Base-by-base conservation (phyloP, 192 early-diverging fungal species). In the Podila verticillata region DNA sequence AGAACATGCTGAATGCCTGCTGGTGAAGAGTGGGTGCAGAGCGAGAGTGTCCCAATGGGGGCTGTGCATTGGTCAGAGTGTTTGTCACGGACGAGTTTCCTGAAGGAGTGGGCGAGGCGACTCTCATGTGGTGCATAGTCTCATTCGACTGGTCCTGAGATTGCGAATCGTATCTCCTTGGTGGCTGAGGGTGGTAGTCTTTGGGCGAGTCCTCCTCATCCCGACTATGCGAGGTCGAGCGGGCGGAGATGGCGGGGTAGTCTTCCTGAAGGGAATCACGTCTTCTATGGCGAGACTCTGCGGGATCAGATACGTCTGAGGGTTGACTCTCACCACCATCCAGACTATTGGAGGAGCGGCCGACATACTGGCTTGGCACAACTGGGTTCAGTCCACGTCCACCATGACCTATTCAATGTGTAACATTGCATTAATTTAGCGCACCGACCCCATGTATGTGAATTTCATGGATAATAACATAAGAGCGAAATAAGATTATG, bases 81-180 rank as follows among this genome's bases (percentile, higher is more conserved):
- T 64, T 80, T 36, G 65, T 68, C 28, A 79, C 36, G 5, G 75
- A 79, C 3, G 77, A 80, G 48, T 72, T 80, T 20, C 77, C 77
- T 39, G 77, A 80, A 8, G 77, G 77, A 9, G 70, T 80, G 10
- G 77, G 77, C 2, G 77, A 79, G 49, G 48, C 51, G 13, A 67
- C 58, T 31, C 58, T 28, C 28, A 26, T 60, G 30, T 60, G 66
- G 4, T 65, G 75, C 28, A 32, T 12, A 3, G 56, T 70, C 4
- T 31, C 34, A 24, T 29, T 72, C 26, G 51, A 48, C 17, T 58
- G 39, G 17, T 80, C 77, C 2, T 44, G 24, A 4, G 69, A 60
- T 34, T 80, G 77, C 1, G 77, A 80, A 56, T 80, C 77, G n/a
- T 68, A 72, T 48, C 77, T 48, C 61, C 68, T 80, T 29, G 77